A percentile compares a stretch with the other conserved stretches of the same genome.
Evolutionary conservation across 495 filamentous ascomycete species (phyloP).

Genomic region (Neurospora tetrasperma): DNA sequence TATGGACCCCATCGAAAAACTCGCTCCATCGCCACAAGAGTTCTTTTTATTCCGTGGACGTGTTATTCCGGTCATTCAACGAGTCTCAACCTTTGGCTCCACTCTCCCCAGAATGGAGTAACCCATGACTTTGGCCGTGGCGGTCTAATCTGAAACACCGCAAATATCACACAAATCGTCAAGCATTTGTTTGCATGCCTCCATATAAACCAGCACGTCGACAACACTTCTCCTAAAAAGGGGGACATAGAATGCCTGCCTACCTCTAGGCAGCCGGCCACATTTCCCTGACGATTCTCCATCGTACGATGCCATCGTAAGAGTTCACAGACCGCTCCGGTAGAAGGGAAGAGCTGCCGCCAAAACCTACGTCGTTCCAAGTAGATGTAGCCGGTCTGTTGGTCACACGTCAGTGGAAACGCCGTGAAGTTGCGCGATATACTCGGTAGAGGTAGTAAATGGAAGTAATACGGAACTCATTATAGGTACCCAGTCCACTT

Average conservation of each 20-base stretch:
- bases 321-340: background rate
- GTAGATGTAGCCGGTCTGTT: background rate
- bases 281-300: background rate
- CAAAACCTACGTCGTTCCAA: background rate
- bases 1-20: background rate
- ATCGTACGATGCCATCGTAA: background rate
- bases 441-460: no score
- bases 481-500: background rate
- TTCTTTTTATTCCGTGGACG: background rate
- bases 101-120: background rate
- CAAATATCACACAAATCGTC: background rate
- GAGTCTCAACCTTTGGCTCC: background rate
- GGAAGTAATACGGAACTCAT: background rate
- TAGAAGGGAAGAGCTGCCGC: background rate
- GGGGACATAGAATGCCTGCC: background rate
- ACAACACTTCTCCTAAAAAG: background rate
- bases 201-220: background rate
- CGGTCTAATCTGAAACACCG: background rate
- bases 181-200: background rate
- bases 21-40: background rate
- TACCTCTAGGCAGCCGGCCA: background rate
- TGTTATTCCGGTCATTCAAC: background rate
- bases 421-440: background rate
- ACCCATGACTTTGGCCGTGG: background rate
- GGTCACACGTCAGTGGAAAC: background rate